A percentile compares a stretch with the other conserved stretches of the same genome.
phyloP scores from a whole-genome alignment of 1,284 basidiomycete genomes.

The Trametes versicolor region DNA sequence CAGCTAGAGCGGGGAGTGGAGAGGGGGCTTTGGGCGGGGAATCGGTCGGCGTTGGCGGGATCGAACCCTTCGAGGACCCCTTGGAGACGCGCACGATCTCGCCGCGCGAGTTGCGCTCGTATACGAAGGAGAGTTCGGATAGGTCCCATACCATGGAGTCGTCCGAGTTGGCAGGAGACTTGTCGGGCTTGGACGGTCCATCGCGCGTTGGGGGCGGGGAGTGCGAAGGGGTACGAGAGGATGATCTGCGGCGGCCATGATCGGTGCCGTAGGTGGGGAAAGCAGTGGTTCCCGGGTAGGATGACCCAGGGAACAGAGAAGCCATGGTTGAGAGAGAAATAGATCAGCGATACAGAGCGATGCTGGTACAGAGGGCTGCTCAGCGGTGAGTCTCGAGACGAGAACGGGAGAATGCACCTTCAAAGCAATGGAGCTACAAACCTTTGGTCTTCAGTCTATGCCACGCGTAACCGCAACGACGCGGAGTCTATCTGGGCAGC shows the following conservation, averaged over 20 bases:
- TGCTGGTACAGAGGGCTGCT: not conserved
- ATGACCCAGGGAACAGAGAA: constrained; percentile 13
- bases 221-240: constrained; percentile 24
- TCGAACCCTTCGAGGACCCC: constrained; percentile 48
- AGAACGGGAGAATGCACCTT: constrained; percentile 4
- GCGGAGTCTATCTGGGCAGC: not conserved
- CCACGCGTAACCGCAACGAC: not conserved
- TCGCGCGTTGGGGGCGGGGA: constrained; percentile 31
- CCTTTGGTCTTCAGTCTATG: constrained; percentile 18
- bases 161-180: constrained; percentile 37
- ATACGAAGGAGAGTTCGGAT: constrained; percentile 77
- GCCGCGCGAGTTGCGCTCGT: constrained; percentile 66
- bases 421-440: constrained; percentile 17
- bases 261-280: constrained; percentile 17
- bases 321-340: constrained; percentile 12
- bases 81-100: constrained; percentile 66
- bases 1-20: constrained; percentile 35
- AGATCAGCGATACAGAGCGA: constrained; percentile 22
- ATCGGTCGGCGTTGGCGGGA: constrained; percentile 50
- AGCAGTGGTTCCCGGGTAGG: constrained; percentile 12
- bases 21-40: constrained; percentile 49
- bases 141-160: constrained; percentile 35
- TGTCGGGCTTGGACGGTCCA: constrained; percentile 19
- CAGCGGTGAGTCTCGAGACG: not conserved
- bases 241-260: constrained; percentile 23